phyloP scores from a whole-genome alignment of 139 green algal genomes.

The Micractinium conductrix region DNA sequence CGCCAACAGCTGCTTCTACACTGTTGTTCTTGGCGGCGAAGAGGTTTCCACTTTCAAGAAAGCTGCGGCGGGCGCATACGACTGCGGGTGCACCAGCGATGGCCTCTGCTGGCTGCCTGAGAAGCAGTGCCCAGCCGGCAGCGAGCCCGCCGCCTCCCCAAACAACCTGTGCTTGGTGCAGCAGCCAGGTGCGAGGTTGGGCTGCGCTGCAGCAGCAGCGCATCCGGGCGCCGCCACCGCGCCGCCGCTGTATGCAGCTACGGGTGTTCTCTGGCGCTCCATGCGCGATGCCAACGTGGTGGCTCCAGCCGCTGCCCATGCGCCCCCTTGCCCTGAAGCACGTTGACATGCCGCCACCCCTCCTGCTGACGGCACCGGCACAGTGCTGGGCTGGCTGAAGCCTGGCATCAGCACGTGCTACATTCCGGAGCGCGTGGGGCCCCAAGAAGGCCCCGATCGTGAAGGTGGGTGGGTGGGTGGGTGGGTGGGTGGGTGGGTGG shows the following conservation, averaged over 20 bases:
- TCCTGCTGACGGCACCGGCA: background rate
- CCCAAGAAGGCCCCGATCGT: background rate
- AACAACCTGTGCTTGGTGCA: background rate
- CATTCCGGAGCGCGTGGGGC: background rate
- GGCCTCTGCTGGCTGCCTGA: background rate
- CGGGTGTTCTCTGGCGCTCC: background rate
- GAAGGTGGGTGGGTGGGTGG: no score
- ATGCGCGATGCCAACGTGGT: background rate
- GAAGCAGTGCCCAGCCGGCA: background rate
- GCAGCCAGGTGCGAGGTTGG: background rate
- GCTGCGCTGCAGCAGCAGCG: background rate
- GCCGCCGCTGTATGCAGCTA: background rate
- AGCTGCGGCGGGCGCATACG: background rate
- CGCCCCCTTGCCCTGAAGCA: no score
- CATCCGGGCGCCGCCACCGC: background rate
- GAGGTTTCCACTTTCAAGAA: background rate
- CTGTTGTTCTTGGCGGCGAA: background rate
- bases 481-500: no score
- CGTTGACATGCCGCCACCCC: no score
- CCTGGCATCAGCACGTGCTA: background rate
- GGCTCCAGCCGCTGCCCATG: no score
- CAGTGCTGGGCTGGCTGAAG: background rate
- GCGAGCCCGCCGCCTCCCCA: no score
- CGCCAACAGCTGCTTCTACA: background rate
- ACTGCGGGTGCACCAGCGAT: background rate